A percentile compares a stretch with the other conserved stretches of the same genome.
Conservation (phyloP, 2,329 filamentous ascomycete genomes). For the Neurospora crassa region DNA sequence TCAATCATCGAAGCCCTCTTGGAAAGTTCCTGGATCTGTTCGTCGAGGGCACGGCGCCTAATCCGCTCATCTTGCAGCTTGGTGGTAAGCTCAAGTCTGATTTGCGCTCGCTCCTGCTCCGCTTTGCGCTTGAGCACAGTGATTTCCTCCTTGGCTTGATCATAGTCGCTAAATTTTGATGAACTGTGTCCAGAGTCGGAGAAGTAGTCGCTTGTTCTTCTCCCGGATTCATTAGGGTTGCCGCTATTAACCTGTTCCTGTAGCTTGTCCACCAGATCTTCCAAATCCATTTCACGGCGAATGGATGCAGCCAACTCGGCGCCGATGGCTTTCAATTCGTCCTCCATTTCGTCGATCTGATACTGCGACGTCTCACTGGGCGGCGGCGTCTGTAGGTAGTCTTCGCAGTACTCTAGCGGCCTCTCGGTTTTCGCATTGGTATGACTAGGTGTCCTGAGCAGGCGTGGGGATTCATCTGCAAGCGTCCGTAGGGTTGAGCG, state of each 20-base stretch:
- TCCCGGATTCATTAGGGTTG: conserved; percentile 46
- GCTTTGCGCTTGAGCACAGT: conserved; percentile 73
- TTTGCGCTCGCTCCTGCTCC: conserved; percentile 83
- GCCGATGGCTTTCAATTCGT: conserved; percentile 88
- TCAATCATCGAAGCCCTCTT: conserved; percentile 61
- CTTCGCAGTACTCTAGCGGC: conserved; percentile 40
- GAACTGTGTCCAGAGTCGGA: conserved; percentile 92
- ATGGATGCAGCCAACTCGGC: conserved; percentile 88
- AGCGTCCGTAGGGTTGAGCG: conserved; percentile 23
- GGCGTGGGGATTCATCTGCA: conserved; percentile 32
- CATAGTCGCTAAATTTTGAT: conserved; percentile 61
- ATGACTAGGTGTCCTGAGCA: conserved; percentile 30
- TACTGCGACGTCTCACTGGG: conserved; percentile 29
- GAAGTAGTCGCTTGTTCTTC: conserved; percentile 92
- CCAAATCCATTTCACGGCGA: conserved; percentile 87
- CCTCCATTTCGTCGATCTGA: conserved; percentile 80
- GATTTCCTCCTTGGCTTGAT: conserved; percentile 59
- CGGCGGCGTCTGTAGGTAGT: conserved; percentile 41
- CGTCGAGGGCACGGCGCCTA: conserved; percentile 66
- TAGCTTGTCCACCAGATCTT: conserved; percentile 82
- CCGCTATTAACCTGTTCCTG: conserved; percentile 59
- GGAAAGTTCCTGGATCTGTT: conserved; percentile 74
- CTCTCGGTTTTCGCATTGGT: conserved; percentile 32
- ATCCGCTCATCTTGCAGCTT: conserved; percentile 82
- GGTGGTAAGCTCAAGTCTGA: conserved; percentile 74